Conservation (phyloP, 169 alveolate genomes). For the Perkinsus marinus region DNA sequence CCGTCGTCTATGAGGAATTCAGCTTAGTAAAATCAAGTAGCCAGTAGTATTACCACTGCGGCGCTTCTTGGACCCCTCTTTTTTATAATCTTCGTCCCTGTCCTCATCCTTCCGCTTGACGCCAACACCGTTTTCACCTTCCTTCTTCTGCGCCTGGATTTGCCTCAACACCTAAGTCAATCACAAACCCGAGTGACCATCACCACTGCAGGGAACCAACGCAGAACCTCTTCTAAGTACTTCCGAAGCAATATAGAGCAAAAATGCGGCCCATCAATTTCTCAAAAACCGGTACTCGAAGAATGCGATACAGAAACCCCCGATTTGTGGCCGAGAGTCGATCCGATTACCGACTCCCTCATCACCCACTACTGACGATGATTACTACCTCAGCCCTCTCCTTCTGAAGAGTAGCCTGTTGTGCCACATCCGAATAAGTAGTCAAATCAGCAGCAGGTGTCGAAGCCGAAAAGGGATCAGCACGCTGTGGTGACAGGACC, state of each 20-base stretch:
- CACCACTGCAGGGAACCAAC: no score
- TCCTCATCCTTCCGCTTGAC: constrained; percentile 2
- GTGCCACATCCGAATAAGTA: constrained; percentile 18
- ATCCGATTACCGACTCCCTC: neutral
- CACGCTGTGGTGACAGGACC: constrained; percentile 59
- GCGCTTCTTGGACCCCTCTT: constrained; percentile 18
- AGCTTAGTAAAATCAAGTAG: constrained; percentile 8
- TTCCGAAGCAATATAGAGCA: no score
- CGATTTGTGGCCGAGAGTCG: no score
- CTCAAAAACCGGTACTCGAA: no score
- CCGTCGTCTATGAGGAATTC: neutral
- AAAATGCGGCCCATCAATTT: no score
- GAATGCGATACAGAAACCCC: no score
- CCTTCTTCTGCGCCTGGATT: constrained; percentile 22
- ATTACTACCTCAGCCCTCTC: constrained; percentile 22
- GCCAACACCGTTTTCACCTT: constrained; percentile 6
- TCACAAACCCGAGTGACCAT: no score
- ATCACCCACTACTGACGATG: neutral
- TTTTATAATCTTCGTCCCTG: neutral
- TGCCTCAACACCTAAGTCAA: constrained; percentile 2
- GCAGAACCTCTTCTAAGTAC: no score
- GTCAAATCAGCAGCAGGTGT: constrained; percentile 41
- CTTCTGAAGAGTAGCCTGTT: constrained; percentile 30
- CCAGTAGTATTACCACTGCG: constrained; percentile 12
- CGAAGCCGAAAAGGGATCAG: constrained; percentile 54